Conservation (phyloP, 2,329 filamentous ascomycete species). For the Pestalotiopsis sp. region DNA sequence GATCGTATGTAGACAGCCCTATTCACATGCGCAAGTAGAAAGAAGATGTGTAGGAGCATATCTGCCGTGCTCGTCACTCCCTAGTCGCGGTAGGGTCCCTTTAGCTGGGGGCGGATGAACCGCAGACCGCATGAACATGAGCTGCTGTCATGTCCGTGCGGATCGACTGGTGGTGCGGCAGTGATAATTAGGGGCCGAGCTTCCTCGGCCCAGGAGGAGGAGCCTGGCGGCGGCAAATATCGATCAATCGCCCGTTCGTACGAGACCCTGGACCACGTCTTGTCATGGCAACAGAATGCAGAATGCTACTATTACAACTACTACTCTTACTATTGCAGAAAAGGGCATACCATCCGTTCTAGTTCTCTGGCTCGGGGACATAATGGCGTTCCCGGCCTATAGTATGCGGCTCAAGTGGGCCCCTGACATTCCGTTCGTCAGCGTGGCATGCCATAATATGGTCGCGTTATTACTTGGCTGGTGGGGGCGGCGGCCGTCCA, state of each 20-base stretch:
- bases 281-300: not conserved
- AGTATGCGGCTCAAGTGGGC: constrained; percentile 12
- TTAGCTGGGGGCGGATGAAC: not conserved
- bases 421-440: not conserved
- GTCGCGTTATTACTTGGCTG: not conserved
- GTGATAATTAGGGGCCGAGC: not conserved
- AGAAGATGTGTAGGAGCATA: not conserved
- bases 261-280: not conserved
- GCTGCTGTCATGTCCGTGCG: constrained; percentile 4
- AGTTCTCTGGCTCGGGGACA: not conserved
- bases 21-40: not conserved
- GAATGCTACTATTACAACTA: not conserved
- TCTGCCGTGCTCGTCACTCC: not conserved
- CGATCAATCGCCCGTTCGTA: not conserved
- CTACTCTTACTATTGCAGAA: not conserved
- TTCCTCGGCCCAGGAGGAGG: not conserved
- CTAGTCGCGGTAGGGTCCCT: not conserved
- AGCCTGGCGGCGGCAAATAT: not conserved
- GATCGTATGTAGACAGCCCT: not conserved
- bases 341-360: not conserved
- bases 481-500: not conserved
- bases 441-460: not conserved
- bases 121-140: constrained; percentile 7
- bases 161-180: not conserved
- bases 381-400: not conserved